A percentile compares a stretch with the other conserved stretches of the same genome.
Evolutionary conservation across 1,139 yeast species (phyloP).

Genomic region (Nadsonia commutata): DNA sequence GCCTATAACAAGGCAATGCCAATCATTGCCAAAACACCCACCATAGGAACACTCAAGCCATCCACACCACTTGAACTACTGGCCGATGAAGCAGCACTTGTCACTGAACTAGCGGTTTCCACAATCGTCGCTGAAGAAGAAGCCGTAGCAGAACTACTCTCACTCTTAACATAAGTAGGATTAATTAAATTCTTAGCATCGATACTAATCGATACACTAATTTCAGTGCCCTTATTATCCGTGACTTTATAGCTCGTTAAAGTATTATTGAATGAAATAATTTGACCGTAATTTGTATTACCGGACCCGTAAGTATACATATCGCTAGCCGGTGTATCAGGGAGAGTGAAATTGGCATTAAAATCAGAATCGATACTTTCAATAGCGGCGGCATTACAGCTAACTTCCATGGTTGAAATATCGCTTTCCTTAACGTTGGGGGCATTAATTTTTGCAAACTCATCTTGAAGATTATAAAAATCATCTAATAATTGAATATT

Average conservation of each 20-base stretch:
- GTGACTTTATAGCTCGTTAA: conserved; percentile 31
- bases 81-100: conserved; percentile 6
- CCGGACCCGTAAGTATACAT: conserved; percentile 39
- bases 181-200: conserved; percentile 15
- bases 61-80: conserved; percentile 6
- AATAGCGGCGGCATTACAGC: conserved; percentile 35
- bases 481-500: conserved; percentile 26
- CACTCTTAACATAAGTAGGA: conserved; percentile 12
- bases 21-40: no score
- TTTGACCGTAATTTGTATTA: conserved; percentile 33
- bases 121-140: no score
- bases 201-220: conserved; percentile 31
- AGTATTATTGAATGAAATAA: conserved; percentile 27
- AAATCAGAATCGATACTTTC: conserved; percentile 21
- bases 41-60: no score
- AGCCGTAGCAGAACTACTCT: conserved; percentile 7
- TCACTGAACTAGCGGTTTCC: no score
- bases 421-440: conserved; percentile 21
- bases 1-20: no score
- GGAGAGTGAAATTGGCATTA: conserved; percentile 26
- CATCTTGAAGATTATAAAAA: conserved; percentile 19
- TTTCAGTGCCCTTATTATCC: conserved; percentile 37
- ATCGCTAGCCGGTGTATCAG: conserved; percentile 26
- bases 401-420: neutral
- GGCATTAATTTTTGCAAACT: conserved; percentile 20